Percentiles rank a stretch among this genome's conserved stretches.
phyloP scores from a whole-genome alignment of 1,284 basidiomycete species.

The Cutaneotrichosporon cavernicola region DNA sequence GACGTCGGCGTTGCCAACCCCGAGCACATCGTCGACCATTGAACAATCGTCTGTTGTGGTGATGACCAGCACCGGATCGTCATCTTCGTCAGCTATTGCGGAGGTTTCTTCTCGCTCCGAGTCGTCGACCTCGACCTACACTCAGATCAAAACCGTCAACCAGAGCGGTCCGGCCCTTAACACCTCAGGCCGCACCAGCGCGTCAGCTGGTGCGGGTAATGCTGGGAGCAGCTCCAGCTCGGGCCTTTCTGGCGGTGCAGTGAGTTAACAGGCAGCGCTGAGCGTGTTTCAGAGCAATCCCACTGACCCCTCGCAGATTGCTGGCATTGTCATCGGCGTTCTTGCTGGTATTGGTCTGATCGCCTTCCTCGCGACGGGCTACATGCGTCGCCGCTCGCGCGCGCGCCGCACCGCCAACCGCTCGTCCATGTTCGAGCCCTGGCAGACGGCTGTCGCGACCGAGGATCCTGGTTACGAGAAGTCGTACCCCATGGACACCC shows the following conservation, averaged over 20 bases:
- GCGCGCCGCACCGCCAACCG: constrained; percentile 37
- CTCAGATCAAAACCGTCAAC: constrained; percentile 2
- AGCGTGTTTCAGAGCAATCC: neutral
- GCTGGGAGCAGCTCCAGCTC: neutral
- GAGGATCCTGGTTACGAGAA: constrained; percentile 31
- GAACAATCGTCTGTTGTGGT: neutral
- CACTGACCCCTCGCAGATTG: constrained; percentile 35
- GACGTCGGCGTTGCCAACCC: neutral
- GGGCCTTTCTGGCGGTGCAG: constrained; percentile 18
- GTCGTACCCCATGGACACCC: constrained; percentile 23
- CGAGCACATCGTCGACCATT: constrained; percentile 6
- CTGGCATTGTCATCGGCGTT: constrained; percentile 47
- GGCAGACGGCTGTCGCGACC: constrained; percentile 35
- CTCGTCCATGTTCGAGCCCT: constrained; percentile 47
- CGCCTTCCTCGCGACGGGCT: constrained; percentile 37
- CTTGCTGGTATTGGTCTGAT: constrained; percentile 40
- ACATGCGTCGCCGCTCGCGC: constrained; percentile 36
- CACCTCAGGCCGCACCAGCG: neutral
- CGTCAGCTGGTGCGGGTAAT: neutral
- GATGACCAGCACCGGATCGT: constrained; percentile 5
- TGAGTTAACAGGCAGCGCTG: constrained; percentile 12
- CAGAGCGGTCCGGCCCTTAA: neutral
- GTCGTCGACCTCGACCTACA: constrained; percentile 2
- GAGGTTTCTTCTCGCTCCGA: neutral
- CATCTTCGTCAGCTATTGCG: neutral